Percentiles rank a stretch among this genome's conserved stretches.
Evolutionary conservation across 345 rosid genomes (phyloP).

Genomic region (Ceriops tagal): DNA sequence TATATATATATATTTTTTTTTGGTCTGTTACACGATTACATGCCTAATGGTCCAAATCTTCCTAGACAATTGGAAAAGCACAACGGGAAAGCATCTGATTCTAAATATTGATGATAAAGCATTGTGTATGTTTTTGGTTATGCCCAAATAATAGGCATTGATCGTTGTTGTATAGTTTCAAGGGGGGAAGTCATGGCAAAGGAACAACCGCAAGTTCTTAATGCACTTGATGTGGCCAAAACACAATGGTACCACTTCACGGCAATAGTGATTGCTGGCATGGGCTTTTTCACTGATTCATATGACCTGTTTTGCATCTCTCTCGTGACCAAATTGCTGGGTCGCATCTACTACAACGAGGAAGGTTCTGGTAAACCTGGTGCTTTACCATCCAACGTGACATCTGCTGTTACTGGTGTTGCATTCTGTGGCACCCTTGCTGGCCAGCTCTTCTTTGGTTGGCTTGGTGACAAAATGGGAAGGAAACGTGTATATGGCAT

Average conservation of each 20-base stretch:
- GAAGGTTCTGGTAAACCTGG: conserved; percentile 53
- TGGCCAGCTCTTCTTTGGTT: conserved; percentile 80
- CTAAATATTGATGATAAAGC: neutral
- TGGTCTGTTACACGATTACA: no score
- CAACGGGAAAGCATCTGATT: neutral
- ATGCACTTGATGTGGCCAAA: conserved; percentile 58
- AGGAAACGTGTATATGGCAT: conserved; percentile 63
- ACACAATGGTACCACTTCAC: conserved; percentile 58
- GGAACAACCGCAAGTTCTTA: conserved; percentile 45
- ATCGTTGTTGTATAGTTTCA: neutral
- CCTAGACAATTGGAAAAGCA: no score
- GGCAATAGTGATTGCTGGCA: conserved; percentile 65
- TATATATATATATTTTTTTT: no score
- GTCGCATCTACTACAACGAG: conserved; percentile 56
- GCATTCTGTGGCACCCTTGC: conserved; percentile 69
- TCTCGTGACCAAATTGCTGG: conserved; percentile 65
- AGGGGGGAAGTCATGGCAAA: conserved; percentile 33
- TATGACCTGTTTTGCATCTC: conserved; percentile 79
- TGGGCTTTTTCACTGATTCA: conserved; percentile 86
- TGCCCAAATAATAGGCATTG: neutral
- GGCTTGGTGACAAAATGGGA: conserved; percentile 82
- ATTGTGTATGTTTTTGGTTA: neutral
- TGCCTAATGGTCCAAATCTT: no score
- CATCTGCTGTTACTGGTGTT: conserved; percentile 69
- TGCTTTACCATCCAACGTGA: conserved; percentile 45